A percentile compares a stretch with the other conserved stretches of the same genome.
These are phyloP conservation scores for Xerocomellus dryophilus DNA, from an alignment of 768 basidiomycete species.

Conservation along the genomic window DNA sequence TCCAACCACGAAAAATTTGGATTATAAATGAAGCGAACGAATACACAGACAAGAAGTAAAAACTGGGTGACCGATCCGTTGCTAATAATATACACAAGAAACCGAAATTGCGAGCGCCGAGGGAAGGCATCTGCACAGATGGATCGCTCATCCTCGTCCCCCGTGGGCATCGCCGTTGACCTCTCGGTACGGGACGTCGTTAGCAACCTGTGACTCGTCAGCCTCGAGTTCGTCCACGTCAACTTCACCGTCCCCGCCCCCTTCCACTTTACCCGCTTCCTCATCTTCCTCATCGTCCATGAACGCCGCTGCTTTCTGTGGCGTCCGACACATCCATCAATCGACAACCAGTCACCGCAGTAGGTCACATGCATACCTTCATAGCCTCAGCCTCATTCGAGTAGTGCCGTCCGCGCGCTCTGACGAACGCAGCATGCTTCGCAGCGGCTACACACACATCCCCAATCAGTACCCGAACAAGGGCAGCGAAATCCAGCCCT, in stretches of 20 bases:
- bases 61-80: not conserved
- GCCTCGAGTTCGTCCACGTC: slow-evolving; percentile 13
- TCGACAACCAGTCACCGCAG: not conserved
- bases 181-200: not conserved
- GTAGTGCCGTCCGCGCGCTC: slow-evolving; percentile 80
- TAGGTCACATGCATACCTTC: slow-evolving; percentile 56
- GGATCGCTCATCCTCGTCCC: slow-evolving; percentile 3
- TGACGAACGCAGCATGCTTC: slow-evolving; percentile 79
- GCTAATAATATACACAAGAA: not conserved
- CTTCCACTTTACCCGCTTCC: not conserved
- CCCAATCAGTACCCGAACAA: not conserved
- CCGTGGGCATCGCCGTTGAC: slow-evolving; percentile 26
- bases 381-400: slow-evolving; percentile 91
- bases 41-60: not conserved
- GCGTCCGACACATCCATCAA: slow-evolving; percentile 5
- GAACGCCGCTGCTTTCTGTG: slow-evolving; percentile 61
- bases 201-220: not conserved
- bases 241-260: not conserved
- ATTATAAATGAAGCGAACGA: not conserved
- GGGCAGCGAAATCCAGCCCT: not conserved
- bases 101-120: not conserved
- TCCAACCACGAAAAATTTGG: not conserved
- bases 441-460: slow-evolving; percentile 53
- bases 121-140: not conserved
- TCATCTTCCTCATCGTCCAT: slow-evolving; percentile 60